Evolutionary conservation across 1,139 yeast species (phyloP), one percentile per base, ranked within the genome.

Genomic region (Taphrina flavorubra): DNA sequence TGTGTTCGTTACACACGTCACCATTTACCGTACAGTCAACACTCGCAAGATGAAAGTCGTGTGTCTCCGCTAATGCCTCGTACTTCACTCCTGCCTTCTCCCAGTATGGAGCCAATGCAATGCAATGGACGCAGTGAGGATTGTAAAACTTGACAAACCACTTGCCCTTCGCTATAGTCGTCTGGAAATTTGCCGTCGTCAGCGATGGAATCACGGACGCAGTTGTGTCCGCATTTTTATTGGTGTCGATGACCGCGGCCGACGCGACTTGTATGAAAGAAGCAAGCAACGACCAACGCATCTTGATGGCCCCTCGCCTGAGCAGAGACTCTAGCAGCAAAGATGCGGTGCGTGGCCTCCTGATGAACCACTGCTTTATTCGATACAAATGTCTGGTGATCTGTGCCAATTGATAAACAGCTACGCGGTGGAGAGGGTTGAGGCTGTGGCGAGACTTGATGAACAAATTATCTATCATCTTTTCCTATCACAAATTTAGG

Each of bases 101-200:
- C 81, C 82, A 81, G 34, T 74, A 75, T 1, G 83, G 83, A 2
- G 81, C 81, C 56, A 81, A 72, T 18, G 72, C 73, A 18, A 57
- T 70, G 72, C 83, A 81, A 72, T 80, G 82, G 6, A 73, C 74
- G 72, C 83, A 81, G 70, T 77, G 77, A 0, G 83, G 83, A 14
- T 82, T 80, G 72, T 71, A 81, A 73, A 77, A 79, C 72, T 81
- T 80, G 67, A 81, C 74, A 76, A 80, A 79, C 78, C 80, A 79
- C 3, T 74, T 73, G 37, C 70, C 72, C 44, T 56, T 63, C 53
- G 73, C 69, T 8, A 73, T 63, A 5, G 58, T 59, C 11, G 37
- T 20, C 25, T 31, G 39, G 44, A 63, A 68, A 16, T 47, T 63
- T 18, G 34, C 57, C 39, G 57, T 31, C 14, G 57, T 57, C 34